phyloP scores from a whole-genome alignment of 1,284 basidiomycete species.

The Melampsora larici-populina region DNA sequence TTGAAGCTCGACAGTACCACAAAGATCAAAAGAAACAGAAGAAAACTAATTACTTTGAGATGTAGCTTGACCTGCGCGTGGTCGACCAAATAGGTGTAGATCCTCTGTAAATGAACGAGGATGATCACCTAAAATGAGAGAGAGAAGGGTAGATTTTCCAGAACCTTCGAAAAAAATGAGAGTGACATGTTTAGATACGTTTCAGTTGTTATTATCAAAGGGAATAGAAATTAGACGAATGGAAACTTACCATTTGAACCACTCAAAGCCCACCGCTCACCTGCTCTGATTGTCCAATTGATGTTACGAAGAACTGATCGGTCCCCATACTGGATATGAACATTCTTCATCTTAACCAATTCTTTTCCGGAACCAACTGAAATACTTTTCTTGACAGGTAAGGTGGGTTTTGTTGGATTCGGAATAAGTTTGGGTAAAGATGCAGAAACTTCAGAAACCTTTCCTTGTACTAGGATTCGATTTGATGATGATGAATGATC shows the following conservation, averaged over 20 bases:
- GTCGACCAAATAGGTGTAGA: conserved; percentile 53
- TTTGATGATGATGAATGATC: conserved; percentile 45
- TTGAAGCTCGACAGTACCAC: background rate
- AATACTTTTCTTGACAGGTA: background rate
- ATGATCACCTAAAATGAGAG: conserved; percentile 87
- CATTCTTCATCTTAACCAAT: conserved; percentile 54
- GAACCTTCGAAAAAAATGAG: conserved; percentile 62
- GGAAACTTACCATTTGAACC: conserved; percentile 70
- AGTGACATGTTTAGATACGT: conserved; percentile 27
- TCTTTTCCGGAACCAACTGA: background rate
- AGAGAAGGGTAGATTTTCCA: conserved; percentile 92
- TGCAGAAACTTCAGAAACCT: background rate
- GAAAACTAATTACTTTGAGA: conserved; percentile 38
- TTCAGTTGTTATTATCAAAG: too few species aligned
- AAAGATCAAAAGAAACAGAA: background rate
- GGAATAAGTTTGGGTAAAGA: background rate
- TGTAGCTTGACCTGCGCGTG: conserved; percentile 47
- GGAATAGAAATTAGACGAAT: too few species aligned
- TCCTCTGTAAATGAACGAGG: conserved; percentile 82
- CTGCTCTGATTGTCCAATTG: conserved; percentile 72
- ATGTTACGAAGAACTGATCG: conserved; percentile 66
- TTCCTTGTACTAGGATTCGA: background rate
- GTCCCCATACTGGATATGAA: conserved; percentile 69
- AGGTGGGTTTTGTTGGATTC: too few species aligned
- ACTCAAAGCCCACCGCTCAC: conserved; percentile 80